Evolutionary conservation across 768 basidiomycete species (phyloP).

Genomic region (Trametes villosa): DNA sequence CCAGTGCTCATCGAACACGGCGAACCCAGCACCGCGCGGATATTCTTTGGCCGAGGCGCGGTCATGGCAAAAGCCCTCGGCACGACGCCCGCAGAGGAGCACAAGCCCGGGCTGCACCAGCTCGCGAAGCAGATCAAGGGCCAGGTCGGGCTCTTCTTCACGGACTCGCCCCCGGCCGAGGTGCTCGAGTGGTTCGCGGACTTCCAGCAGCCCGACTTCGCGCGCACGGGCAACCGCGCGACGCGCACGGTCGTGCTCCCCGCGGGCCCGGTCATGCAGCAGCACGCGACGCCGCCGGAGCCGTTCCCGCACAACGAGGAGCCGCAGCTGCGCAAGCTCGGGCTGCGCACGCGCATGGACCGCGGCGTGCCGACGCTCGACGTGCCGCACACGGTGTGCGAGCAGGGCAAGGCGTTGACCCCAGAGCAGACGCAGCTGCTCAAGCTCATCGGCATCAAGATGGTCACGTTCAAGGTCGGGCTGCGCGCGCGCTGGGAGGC

Average conservation of each 20-base stretch:
- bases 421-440: slow-evolving; percentile 90
- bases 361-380: slow-evolving; percentile 87
- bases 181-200: slow-evolving; percentile 94
- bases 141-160: slow-evolving; percentile 92
- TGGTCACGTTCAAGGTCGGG: slow-evolving; percentile 83
- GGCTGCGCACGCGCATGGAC: slow-evolving; percentile 81
- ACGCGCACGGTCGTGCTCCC: slow-evolving; percentile 76
- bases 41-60: slow-evolving; percentile 85
- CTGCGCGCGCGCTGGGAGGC: slow-evolving; percentile 76
- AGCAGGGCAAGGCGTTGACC: slow-evolving; percentile 77
- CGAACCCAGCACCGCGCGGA: slow-evolving; percentile 71
- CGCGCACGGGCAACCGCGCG: slow-evolving; percentile 84
- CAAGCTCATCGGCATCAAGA: slow-evolving; percentile 87
- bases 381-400: slow-evolving; percentile 82
- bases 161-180: slow-evolving; percentile 86
- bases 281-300: slow-evolving; percentile 78
- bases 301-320: slow-evolving; percentile 98
- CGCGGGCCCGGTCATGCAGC: slow-evolving; percentile 82
- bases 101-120: slow-evolving; percentile 74
- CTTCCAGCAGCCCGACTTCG: slow-evolving; percentile 90
- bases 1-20: not conserved
- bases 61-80: slow-evolving; percentile 98
- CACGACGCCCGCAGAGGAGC: slow-evolving; percentile 83
- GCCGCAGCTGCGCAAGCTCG: slow-evolving; percentile 91
- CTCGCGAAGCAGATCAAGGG: slow-evolving; percentile 93